Evolutionary conservation across 2,329 filamentous ascomycete genomes (phyloP).

Genomic region (Talaromyces islandicus): DNA sequence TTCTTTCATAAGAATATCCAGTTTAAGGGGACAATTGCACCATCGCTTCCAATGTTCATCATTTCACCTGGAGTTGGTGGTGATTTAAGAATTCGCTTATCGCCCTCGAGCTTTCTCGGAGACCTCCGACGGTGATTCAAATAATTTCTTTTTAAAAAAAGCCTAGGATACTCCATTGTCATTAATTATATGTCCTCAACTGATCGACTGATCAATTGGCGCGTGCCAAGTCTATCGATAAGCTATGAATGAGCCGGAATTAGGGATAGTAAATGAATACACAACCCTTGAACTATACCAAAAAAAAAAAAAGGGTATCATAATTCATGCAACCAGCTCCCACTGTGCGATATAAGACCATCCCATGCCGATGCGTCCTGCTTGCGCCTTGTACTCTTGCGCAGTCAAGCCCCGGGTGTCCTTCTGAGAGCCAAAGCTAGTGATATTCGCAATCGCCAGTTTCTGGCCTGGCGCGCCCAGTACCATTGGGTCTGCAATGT

Average conservation of each 20-base stretch:
- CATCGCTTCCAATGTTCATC: not conserved
- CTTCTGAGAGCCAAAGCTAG: slow-evolving; percentile 42
- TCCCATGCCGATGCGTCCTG: slow-evolving; percentile 42
- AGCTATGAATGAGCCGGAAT: not conserved
- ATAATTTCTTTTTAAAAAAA: too few species aligned
- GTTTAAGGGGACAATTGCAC: too few species aligned
- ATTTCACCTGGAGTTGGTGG: not conserved
- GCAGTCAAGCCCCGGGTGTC: slow-evolving; percentile 50
- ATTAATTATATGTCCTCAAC: not conserved
- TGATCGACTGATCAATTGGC: not conserved
- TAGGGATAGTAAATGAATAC: not conserved
- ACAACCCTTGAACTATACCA: not conserved
- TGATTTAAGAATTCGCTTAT: not conserved
- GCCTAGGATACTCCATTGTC: not conserved
- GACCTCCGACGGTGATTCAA: not conserved
- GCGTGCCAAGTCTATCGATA: not conserved
- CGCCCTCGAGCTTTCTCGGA: not conserved
- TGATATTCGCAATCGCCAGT: slow-evolving; percentile 60
- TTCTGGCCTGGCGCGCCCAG: slow-evolving; percentile 65
- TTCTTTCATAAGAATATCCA: too few species aligned
- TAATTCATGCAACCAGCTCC: slow-evolving; percentile 39
- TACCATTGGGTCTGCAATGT: slow-evolving; percentile 57
- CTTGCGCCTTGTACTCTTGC: slow-evolving; percentile 43
- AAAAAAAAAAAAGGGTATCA: slow-evolving; percentile 1
- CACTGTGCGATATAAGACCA: slow-evolving; percentile 51